Base-by-base conservation (phyloP, 1,139 yeast genomes). In the Kodamaea sp. region DNA sequence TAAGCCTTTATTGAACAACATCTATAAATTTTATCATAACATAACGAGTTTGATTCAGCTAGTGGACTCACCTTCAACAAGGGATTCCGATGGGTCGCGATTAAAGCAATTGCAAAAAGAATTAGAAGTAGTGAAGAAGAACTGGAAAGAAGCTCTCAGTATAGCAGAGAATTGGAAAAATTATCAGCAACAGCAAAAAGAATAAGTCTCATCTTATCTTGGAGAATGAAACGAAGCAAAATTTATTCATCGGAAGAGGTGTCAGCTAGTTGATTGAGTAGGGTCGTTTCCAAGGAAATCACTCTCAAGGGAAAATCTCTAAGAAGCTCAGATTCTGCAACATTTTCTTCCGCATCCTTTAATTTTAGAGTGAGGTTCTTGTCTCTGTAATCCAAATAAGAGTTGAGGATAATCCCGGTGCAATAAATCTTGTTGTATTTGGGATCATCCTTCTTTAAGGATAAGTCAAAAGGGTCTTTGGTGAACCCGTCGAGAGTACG, bases 121-220 rank as follows among this genome's bases (percentile, higher is more conserved):
- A 37, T 57, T 72, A 35, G 63, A 60, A 18, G 41, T 46, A 7
- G 61, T 71, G 34, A 61, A 61, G 15, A 51, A 56, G 26, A 73
- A 70, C 41, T 65, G 76, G 67, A 59, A 68, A 32, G 65, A 63
- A 27, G 74, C 79, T 0, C 54, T 73, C 41, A 64, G 61, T 30
- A 69, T 76, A 1, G 59, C 70, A 23, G 78, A 74, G 24, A 64
- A 66, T 38, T 74, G 78, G 79, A 68, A 66, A 35, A 55, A 50
- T 18, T 39, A 32, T 35, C 42, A 37, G 31, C 41, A 35, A 27
- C 26, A 28, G 26, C 18, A 28, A 8, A 25, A n/a, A 19, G 12
- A 28, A 8, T n/a, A n/a, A n/a, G n/a, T n/a, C n/a, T n/a, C n/a
- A n/a, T n/a, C n/a, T n/a, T n/a, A n/a, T n/a, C n/a, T n/a, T n/a